phyloP scores from a whole-genome alignment of 2,329 filamentous ascomycete species.

The Aspergillus ibericus region DNA sequence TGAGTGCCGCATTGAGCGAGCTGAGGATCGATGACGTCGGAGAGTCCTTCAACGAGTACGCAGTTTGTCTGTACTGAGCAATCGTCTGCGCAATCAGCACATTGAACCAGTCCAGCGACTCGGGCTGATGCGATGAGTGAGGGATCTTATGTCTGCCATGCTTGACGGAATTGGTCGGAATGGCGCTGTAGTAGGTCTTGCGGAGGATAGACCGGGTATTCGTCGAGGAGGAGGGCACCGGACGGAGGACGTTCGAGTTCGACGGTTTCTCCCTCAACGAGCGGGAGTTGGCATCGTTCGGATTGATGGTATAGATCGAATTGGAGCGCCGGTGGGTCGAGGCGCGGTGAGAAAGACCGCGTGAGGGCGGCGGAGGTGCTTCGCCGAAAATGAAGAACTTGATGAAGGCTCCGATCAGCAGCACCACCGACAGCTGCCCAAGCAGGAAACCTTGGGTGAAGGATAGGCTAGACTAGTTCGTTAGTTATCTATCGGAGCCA shows the following conservation, averaged over 20 bases:
- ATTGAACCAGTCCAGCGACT: constrained; percentile 98
- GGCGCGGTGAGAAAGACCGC: constrained; percentile 71
- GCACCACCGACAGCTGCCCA: constrained; percentile 86
- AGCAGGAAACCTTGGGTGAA: constrained; percentile 93
- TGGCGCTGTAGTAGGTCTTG: constrained; percentile 90
- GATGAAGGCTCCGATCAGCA: constrained; percentile 92
- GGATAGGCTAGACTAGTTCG: constrained; percentile 61
- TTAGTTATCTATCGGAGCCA: constrained; percentile 1
- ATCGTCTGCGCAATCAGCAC: constrained; percentile 95
- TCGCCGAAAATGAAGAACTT: constrained; percentile 99
- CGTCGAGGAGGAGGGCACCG: constrained; percentile 77
- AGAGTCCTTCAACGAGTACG: constrained; percentile 74
- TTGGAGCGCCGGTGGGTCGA: constrained; percentile 76
- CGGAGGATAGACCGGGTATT: constrained; percentile 75
- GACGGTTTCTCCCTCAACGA: constrained; percentile 48
- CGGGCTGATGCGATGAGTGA: constrained; percentile 82
- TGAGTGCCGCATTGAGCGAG: constrained; percentile 80
- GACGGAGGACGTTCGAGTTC: constrained; percentile 70
- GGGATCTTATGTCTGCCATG: constrained; percentile 44
- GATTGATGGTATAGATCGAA: constrained; percentile 52
- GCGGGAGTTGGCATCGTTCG: constrained; percentile 46
- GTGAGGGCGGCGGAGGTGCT: constrained; percentile 77
- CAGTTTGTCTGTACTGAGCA: constrained; percentile 89
- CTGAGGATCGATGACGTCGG: constrained; percentile 66
- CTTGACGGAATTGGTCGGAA: constrained; percentile 43